These are phyloP conservation scores for Cadophora luteo-olivacea DNA, from an alignment of 2,329 filamentous ascomycete genomes.

Conservation along the genomic window DNA sequence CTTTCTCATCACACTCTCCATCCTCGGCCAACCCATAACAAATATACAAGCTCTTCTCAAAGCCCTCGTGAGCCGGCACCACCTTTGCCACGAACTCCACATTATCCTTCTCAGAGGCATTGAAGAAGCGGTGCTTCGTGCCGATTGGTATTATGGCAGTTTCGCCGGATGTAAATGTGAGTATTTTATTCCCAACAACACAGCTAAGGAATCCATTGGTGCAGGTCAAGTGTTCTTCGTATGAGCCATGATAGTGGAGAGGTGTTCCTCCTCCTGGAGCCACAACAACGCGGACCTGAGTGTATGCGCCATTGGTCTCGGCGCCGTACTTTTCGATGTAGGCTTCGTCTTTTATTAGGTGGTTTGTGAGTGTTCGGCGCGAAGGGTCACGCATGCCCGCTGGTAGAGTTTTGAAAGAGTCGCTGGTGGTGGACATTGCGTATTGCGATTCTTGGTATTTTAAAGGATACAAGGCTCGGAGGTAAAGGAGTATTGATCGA, in stretches of 20 bases:
- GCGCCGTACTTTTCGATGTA: slow-evolving; percentile 21
- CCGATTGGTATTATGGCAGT: slow-evolving; percentile 21
- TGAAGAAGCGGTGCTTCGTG: slow-evolving; percentile 24
- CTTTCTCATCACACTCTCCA: slow-evolving; percentile 22
- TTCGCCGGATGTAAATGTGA: slow-evolving; percentile 7
- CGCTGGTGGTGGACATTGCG: neutral
- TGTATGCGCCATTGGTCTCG: slow-evolving; percentile 22
- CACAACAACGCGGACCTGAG: slow-evolving; percentile 3
- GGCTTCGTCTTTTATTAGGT: slow-evolving; percentile 16
- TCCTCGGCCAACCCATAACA: slow-evolving; percentile 22
- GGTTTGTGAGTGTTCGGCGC: slow-evolving; percentile 18
- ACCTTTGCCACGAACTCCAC: slow-evolving; percentile 17
- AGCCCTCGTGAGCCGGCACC: slow-evolving; percentile 20
- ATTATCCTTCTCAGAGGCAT: slow-evolving; percentile 2
- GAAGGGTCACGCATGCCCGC: slow-evolving; percentile 20
- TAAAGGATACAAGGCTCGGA: neutral
- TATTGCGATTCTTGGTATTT: neutral
- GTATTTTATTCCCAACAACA: slow-evolving; percentile 4
- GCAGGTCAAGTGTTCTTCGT: slow-evolving; percentile 16
- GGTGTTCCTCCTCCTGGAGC: slow-evolving; percentile 21
- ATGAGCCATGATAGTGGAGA: slow-evolving; percentile 21
- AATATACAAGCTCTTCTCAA: slow-evolving; percentile 22
- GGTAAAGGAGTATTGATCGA: neutral
- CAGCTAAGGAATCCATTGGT: slow-evolving; percentile 11
- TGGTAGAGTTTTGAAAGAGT: neutral